Base-by-base conservation (phyloP, 345 rosid species). In the Eucalyptus microcorys region DNA sequence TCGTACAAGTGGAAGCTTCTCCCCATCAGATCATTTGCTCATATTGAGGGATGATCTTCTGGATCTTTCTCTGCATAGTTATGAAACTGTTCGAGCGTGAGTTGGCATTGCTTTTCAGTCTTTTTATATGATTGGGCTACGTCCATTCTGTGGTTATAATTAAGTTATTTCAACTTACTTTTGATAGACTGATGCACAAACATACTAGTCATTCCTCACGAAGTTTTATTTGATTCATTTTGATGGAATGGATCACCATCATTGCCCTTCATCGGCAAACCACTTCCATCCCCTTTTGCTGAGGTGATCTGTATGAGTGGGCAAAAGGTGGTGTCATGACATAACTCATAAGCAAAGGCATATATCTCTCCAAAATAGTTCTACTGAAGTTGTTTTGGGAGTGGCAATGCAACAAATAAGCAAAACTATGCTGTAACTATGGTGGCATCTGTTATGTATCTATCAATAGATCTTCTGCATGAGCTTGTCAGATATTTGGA, bases 81-180 rank as follows among this genome's bases (percentile, higher is more conserved):
- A 98, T 92, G 99, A 96, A 93, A 96, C 98, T 88, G 99, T 98
- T 90, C 96, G 99, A 88, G 91, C 64, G 99, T 98, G 92, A 96
- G 99, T 98, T 90, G 64, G 86, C 83, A 87, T 42, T 86, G 86
- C 90, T 68, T 83, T 90, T 32, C 48, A 45, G 50, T 64, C 86
- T 88, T 76, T 87, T 64, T 87, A 87, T 59, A 37, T 22, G 48
- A 57, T 42, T 57, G 48, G 40, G 80, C 50, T 68, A 49, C 5
- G 22, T 45, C 81, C 24, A 10, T 87, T 61, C 79, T 32, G 61
- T 86, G 45, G 45, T 30, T 86, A 49, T 50, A 34, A 50, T 86
- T 50, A 86, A 40, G 45, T 45, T 55, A 50, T 86, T 55, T 50
- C 45, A 86, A 21, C 10, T 19, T 40, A 22, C 61, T 50, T 49